These are phyloP conservation scores for Alternaria atra DNA, from an alignment of 2,329 filamentous ascomycete genomes.

Conservation along the genomic window DNA sequence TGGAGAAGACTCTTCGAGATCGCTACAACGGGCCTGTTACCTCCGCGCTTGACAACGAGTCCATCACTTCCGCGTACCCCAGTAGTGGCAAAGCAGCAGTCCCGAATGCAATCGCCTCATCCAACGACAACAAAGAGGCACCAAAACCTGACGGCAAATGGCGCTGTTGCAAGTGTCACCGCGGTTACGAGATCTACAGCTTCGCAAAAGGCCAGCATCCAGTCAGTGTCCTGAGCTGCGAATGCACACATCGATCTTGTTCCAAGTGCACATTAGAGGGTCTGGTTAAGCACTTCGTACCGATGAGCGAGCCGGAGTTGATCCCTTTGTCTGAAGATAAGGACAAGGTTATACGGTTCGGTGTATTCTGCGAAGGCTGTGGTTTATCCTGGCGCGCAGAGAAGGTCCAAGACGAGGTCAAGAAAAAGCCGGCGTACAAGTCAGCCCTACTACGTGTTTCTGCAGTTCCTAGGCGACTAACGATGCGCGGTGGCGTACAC, in stretches of 20 bases:
- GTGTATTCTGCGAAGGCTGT: constrained; percentile 36
- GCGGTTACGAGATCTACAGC: constrained; percentile 13
- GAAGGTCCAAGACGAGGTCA: constrained; percentile 8
- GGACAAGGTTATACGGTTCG: constrained; percentile 27
- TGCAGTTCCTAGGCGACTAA: constrained; percentile 22
- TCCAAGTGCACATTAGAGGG: constrained; percentile 30
- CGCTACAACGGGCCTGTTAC: not conserved
- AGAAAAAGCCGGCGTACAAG: constrained; percentile 20
- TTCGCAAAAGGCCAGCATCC: constrained; percentile 23
- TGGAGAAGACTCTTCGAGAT: not conserved
- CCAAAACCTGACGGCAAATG: constrained; percentile 14
- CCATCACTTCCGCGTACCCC: not conserved
- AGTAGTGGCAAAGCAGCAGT: not conserved
- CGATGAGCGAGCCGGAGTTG: constrained; percentile 35
- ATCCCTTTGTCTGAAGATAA: constrained; percentile 24
- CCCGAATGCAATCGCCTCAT: not conserved
- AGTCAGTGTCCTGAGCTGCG: constrained; percentile 30
- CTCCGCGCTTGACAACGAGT: not conserved
- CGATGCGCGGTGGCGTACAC: constrained; percentile 4
- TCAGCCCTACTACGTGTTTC: constrained; percentile 15
- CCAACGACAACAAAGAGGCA: not conserved
- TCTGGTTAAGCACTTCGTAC: constrained; percentile 31
- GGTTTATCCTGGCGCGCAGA: constrained; percentile 36
- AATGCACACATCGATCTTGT: constrained; percentile 38
- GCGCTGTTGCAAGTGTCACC: constrained; percentile 21